Base-by-base conservation (phyloP, 371 early-diverging fungal genomes). In the Circinella umbellata region DNA sequence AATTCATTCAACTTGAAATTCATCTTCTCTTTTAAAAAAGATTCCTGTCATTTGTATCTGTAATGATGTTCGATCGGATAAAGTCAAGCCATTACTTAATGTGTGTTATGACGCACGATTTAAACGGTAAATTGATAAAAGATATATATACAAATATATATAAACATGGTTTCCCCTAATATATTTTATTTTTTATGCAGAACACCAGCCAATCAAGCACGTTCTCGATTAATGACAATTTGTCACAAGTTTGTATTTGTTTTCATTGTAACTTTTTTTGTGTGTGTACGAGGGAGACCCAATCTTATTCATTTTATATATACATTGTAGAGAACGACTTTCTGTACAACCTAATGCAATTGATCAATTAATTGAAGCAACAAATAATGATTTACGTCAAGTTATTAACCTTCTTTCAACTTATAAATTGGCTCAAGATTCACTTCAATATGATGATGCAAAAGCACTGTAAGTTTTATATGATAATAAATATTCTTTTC, bases 321-420 rank as follows among this genome's bases (percentile, higher is more conserved):
- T 42, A n/a, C n/a, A 6, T 9, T 10, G 39, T 73, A 86, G 86
- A 54, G 99, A 99, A 79, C 88, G 89, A 3, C 85, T 99, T 18
- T 74, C 83, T 47, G 67, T 99, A 15, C 82, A 89, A 68, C 85
- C 93, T 3, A 95, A 95, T 74, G 95, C 95, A 0, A 76, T 99
- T 20, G 95, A 92, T 57, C 90, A 96, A 73, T 82, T 99, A n/a
- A 91, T 98, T 10, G 78, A 81, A 53, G 78, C 88, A 0, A 94
- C 98, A 1, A 11, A 92, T 53, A 92, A 93, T 39, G 99, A 99
- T 82, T 94, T 99, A 69, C 94, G 99, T n/a, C 99, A 99, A 83
- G 91, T 99, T 61, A 86, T 99, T 59, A 99, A 99, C 78, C 88
- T 96, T 66, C 74, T 99, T 61, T 96, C 98, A 4, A 93, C 94